Evolutionary conservation across 208 protist species (phyloP), one percentile per base, ranked within the genome.

Genomic region (Acanthamoeba divionensis): DNA sequence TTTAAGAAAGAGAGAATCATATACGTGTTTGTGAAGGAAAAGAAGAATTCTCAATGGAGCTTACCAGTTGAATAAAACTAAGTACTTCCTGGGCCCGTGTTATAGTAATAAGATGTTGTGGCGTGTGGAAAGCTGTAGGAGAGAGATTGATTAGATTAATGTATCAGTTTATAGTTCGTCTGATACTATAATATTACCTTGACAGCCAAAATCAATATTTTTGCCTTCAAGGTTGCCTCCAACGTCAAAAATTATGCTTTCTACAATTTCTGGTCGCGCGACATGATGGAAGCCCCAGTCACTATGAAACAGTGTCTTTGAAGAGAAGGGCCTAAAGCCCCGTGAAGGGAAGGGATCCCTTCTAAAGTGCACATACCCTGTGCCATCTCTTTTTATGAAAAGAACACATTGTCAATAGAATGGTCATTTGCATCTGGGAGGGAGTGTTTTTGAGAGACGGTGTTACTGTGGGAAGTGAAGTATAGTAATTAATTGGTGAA

Each of bases 271-370:
- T 3, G 67, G 67, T 29, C 36, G 48, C 2, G 67, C 48, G 4
- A 79, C 67, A 24, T 38, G 55, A 79, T 79, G 67, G 18, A 79
- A 79, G 7, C 67, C 67, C 67, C 67, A 79, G 48, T 79, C 67
- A 29, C 67, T 79, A n/a, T 79, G 67, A 2, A 47, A 79, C 2
- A 79, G 7, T 24, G 45, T 79, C 8, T 29, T 45, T 26, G 67
- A 57, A 29, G 67, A 79, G 41, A 79, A 79, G 41, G 67, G 67
- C 67, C 67, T 57, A 13, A 79, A 52, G 4, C 67, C 67, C 67
- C 36, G 48, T 21, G 67, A 79, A 3, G 67, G 67, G 33, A 79
- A 79, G 18, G 31, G n/a, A 29, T 79, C 67, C 26, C 67, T 38
- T 79, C 67, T 2, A 21, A 79, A 79, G 33, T 79, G 26, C 6